Evolutionary conservation across 768 basidiomycete genomes (phyloP), one percentile per base, ranked within the genome.

Genomic region (Amanita pseudoporphyria): DNA sequence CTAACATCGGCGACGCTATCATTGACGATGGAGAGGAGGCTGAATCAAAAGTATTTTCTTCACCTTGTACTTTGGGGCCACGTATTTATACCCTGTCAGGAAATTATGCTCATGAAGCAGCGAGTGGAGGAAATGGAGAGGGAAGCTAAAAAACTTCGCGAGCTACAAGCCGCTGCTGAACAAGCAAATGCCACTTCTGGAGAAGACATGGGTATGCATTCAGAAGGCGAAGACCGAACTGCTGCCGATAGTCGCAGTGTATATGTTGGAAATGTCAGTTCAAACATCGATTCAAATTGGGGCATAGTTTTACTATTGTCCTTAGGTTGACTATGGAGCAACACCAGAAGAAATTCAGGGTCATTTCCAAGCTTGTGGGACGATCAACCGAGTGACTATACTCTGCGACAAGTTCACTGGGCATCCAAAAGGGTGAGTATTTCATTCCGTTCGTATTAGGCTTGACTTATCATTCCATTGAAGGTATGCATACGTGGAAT

Each of bases 351-450:
- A 99, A 64, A 93, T 99, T 44, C 96, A 98, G 70, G 81, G 76
- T 14, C 95, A 98, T 65, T 99, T 99, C 71, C 88, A 93, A 64
- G 84, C 94, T 13, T 98, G 94, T 62, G 96, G 96, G 5, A 91
- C 88, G 13, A 99, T 99, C 67, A 99, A 99, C 70, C 82, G 96
- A 58, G 93, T 99, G 37, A 99, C 96, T 1, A 99, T 99, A 61
- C 82, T 99, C 24, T 98, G 95, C 67, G 96, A 99, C 78, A 98
- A 98, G 71, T 98, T 95, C 67, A 98, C 95, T 19, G 96, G 96
- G 42, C 94, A 97, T 70, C 95, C 96, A 41, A 97, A 97, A 80
- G 96, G 96, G 93, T 93, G 56, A 45, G 62, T 56, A 3, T 6
- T 26, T 12, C 10, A 18, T n/a, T 24, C 51, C 49, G 52, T n/a